Base-by-base conservation (phyloP, 2,329 filamentous ascomycete species). In the Ascochyta fabae region DNA sequence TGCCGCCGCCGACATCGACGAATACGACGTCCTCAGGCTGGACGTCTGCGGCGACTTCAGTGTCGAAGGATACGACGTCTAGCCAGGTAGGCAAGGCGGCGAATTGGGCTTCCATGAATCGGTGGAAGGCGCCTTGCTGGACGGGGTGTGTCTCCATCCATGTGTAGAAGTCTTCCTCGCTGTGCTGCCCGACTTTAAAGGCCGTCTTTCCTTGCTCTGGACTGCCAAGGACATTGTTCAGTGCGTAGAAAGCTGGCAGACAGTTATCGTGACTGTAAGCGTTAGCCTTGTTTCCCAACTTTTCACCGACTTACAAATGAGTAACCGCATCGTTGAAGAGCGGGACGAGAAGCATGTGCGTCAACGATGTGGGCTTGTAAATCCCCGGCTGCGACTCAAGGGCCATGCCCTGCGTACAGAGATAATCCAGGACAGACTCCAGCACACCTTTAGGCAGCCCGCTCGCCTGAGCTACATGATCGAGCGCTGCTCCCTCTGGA, bases 61-160 rank as follows among this genome's bases (percentile, higher is more conserved):
- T 55, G 10, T 41, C 47, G 12, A 55, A 55, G n/a, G 53, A 29
- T 6, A 55, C 31, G 3, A 15, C 47, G 19, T 55, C 47, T 16
- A 35, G 33, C 53, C 47, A 56, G 2, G 36, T 47, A 1, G 47
- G 47, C 3, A 43, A 38, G 16, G 33, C 43, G 16, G 31, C 31
- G n/a, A 44, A 51, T 10, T 48, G 47, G 4, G 53, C 42, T 13
- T 43, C 42, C 42, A 43, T 51, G 38, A 56, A 48, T 2, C 47
- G 48, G 26, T 50, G 35, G 8, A 56, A 56, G 3, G 48, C 53
- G 27, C 31, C 35, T n/a, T 56, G 53, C n/a, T 55, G 53, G 6
- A 46, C 16, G 19, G 53, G 53, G 15, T 55, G 41, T 8, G 46
- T 27, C 6, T 50, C 53, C 36, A 55, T 27, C 47, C 53, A 55